These are phyloP conservation scores for Torrubiella hemipterigena DNA, from an alignment of 2,329 filamentous ascomycete species.

Conservation along the genomic window DNA sequence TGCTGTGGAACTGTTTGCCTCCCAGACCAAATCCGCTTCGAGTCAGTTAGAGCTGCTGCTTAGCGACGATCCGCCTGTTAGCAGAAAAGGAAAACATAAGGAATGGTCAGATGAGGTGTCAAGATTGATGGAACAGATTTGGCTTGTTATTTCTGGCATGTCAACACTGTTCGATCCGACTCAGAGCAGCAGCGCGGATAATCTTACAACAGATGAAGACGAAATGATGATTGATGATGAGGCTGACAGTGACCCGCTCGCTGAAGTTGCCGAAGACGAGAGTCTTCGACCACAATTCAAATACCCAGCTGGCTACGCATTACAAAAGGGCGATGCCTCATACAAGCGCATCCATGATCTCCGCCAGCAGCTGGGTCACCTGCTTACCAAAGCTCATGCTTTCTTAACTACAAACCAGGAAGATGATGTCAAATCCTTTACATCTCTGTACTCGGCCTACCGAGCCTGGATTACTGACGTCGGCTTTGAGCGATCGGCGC, in stretches of 20 bases:
- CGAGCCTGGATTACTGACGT: constrained; percentile 96
- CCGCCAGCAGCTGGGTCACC: constrained; percentile 66
- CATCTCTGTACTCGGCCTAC: constrained; percentile 82
- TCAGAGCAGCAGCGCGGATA: constrained; percentile 33
- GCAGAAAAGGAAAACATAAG: constrained; percentile 89
- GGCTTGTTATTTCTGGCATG: constrained; percentile 82
- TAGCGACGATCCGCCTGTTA: constrained; percentile 67
- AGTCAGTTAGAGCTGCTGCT: constrained; percentile 68
- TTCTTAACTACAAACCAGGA: constrained; percentile 80
- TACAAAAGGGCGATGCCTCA: constrained; percentile 40
- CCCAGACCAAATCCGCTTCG: constrained; percentile 67
- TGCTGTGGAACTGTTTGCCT: constrained; percentile 78
- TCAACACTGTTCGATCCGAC: constrained; percentile 76
- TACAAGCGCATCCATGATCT: constrained; percentile 72
- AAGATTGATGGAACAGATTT: constrained; percentile 73
- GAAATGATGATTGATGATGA: constrained; percentile 31
- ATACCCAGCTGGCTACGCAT: constrained; percentile 78
- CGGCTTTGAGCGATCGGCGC: constrained; percentile 88
- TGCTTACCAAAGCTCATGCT: constrained; percentile 71
- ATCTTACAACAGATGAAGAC: constrained; percentile 42
- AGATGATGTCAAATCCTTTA: constrained; percentile 94
- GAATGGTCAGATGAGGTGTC: constrained; percentile 98
- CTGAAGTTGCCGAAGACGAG: constrained; percentile 63
- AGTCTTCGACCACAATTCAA: constrained; percentile 76
- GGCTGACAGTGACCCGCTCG: constrained; percentile 35